Evolutionary conservation across 441 rosid species (phyloP), one percentile per base, ranked within the genome.

Genomic region (Iberis amara): DNA sequence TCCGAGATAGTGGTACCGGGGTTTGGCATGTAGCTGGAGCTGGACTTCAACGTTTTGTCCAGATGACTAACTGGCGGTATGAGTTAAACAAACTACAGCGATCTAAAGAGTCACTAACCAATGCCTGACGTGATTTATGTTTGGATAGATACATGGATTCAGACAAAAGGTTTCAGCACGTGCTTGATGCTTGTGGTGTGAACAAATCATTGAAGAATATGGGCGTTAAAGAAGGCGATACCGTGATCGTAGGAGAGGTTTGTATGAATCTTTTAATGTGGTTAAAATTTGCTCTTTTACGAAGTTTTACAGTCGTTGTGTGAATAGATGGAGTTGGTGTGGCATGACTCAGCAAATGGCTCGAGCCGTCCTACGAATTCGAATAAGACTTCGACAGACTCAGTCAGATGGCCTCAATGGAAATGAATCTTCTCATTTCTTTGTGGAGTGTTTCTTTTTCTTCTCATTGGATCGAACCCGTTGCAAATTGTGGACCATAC

Each of bases 1-100:
- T 69, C 62, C 77, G 72, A 1, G 83, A 90, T 15, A 68, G 72
- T 10, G 60, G 75, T 48, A 65, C 88, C 27, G 74, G 66, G 46
- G 76, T 77, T 36, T 87, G 98, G 98, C 81, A 78, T 52, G 90
- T 85, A 23, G 55, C 53, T 68, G 98, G 98, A 71, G 68, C 90
- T 10, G 92, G 96, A 38, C 76, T 91, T 70, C 85, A 81, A 52
- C 84, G 95, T 9, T 91, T 87, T 73, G 88, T 91, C 57, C 96
- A 83, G 73, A 87, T 87, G 98, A 91, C 98, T 52, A 90, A 90
- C 75, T 90, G 96, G 96, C 71, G 78, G 98, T 90, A 62, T 3
- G 59, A 21, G 59, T 28, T 54, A 39, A 47, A 35, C 9, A 5
- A 54, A 36, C 56, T 7, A 35, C 10, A 30, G 18, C 52, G 7